Evolutionary conservation across 805 yeast genomes (phyloP).

Genomic region (Lipomyces kockii): DNA sequence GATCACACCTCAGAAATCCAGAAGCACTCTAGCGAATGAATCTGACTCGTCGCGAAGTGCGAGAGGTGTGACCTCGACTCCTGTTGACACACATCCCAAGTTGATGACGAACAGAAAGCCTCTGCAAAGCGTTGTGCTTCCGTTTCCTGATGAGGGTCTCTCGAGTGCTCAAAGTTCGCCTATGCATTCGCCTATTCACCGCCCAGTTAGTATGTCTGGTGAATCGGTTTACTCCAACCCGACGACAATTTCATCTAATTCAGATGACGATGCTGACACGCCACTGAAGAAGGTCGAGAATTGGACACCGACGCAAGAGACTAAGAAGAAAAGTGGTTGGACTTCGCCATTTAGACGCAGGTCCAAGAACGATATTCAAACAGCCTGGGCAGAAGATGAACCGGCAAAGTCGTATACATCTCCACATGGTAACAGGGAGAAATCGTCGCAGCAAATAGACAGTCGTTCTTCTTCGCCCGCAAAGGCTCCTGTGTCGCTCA

Average conservation of each 20-base stretch:
- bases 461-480: slow-evolving; percentile 4
- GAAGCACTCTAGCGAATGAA: background rate
- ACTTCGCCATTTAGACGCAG: slow-evolving; percentile 51
- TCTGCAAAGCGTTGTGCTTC: slow-evolving; percentile 15
- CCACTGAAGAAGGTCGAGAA: slow-evolving; percentile 3
- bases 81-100: background rate
- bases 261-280: slow-evolving; percentile 24
- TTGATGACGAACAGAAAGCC: background rate
- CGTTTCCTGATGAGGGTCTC: slow-evolving; percentile 18
- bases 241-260: slow-evolving; percentile 36
- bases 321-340: slow-evolving; percentile 45
- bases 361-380: slow-evolving; percentile 43
- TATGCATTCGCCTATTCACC: slow-evolving; percentile 35
- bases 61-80: background rate
- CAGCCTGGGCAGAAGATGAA: slow-evolving; percentile 38
- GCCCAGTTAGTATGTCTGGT: slow-evolving; percentile 38
- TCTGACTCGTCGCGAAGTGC: background rate
- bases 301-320: background rate
- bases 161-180: slow-evolving; percentile 38
- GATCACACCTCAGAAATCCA: background rate
- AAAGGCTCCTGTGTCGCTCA: slow-evolving; percentile 8
- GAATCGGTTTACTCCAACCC: slow-evolving; percentile 38
- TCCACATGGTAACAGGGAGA: slow-evolving; percentile 7
- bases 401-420: slow-evolving; percentile 2
- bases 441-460: background rate